Conservation (phyloP, 306 rosid species). For the Citrullus mucosospermus region DNA sequence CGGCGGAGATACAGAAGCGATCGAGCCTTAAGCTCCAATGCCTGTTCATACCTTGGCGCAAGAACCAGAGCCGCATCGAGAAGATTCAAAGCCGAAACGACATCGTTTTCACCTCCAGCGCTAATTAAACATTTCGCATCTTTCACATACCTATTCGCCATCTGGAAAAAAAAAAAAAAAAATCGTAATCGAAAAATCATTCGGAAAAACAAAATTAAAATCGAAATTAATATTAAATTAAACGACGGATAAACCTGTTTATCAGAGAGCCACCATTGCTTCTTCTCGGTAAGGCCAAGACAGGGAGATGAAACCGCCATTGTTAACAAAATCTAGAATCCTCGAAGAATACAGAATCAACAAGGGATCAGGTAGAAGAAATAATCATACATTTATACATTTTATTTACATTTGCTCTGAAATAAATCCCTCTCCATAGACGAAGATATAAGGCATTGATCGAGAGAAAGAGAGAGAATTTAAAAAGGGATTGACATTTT, state of each 20-base stretch:
- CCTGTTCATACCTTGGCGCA: constrained; percentile 59
- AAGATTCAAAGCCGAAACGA: constrained; percentile 55
- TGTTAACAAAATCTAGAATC: neutral
- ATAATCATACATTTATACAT: neutral
- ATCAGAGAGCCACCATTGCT: constrained; percentile 86
- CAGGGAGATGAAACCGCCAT: constrained; percentile 49
- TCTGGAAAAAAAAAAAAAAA: constrained; percentile 8
- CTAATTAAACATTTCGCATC: constrained; percentile 60
- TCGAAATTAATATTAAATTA: too few species aligned
- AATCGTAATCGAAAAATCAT: neutral
- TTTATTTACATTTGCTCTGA: neutral
- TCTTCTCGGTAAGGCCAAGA: constrained; percentile 39
- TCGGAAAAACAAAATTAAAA: neutral
- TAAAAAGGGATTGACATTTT: constrained; percentile 2
- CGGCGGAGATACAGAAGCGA: constrained; percentile 58
- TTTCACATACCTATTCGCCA: constrained; percentile 58
- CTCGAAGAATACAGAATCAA: neutral
- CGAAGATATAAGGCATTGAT: too few species aligned
- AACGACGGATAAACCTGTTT: constrained; percentile 30
- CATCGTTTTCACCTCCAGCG: constrained; percentile 46
- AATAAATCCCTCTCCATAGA: too few species aligned
- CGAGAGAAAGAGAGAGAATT: constrained; percentile 4
- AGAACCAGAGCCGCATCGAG: constrained; percentile 72
- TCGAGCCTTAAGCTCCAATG: constrained; percentile 70
- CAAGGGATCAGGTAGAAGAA: constrained; percentile 3